Percentiles rank a stretch among this genome's conserved stretches.
phyloP scores from a whole-genome alignment of 1,284 basidiomycete genomes.

The Laetiporus sulphureus region DNA sequence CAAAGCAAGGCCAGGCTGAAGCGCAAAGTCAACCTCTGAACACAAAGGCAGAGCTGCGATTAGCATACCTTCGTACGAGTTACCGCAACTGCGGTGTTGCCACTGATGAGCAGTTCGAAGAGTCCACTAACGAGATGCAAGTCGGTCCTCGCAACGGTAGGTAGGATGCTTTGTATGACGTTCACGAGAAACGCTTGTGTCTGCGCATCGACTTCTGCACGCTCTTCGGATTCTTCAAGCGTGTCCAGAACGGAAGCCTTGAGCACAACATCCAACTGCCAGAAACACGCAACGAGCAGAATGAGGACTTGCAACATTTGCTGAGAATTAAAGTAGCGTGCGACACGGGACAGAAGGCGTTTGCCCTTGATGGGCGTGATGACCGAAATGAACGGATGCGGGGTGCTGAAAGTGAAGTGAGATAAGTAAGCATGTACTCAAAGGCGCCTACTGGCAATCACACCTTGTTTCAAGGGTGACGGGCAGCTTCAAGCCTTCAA shows the following conservation, averaged over 20 bases:
- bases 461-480: constrained; percentile 89
- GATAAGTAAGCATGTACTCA: constrained; percentile 1
- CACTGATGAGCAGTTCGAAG: constrained; percentile 78
- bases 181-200: constrained; percentile 86
- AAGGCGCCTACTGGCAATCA: constrained; percentile 12
- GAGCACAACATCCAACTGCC: constrained; percentile 85
- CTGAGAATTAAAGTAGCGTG: constrained; percentile 77
- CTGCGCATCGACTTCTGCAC: constrained; percentile 77
- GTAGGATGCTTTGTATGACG: constrained; percentile 83
- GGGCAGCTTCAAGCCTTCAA: constrained; percentile 80
- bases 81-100: constrained; percentile 70
- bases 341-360: constrained; percentile 82
- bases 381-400: constrained; percentile 95
- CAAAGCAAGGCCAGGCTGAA: constrained; percentile 85
- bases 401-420: constrained; percentile 47
- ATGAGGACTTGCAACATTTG: constrained; percentile 87
- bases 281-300: constrained; percentile 90
- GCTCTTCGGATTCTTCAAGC: constrained; percentile 56
- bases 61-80: constrained; percentile 64
- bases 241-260: constrained; percentile 67
- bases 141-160: constrained; percentile 72
- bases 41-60: too few relatives aligned
- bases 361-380: constrained; percentile 91
- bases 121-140: constrained; percentile 85
- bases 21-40: constrained; percentile 9